Conservation (phyloP, 768 basidiomycete genomes). For the Mycena indigotica region DNA sequence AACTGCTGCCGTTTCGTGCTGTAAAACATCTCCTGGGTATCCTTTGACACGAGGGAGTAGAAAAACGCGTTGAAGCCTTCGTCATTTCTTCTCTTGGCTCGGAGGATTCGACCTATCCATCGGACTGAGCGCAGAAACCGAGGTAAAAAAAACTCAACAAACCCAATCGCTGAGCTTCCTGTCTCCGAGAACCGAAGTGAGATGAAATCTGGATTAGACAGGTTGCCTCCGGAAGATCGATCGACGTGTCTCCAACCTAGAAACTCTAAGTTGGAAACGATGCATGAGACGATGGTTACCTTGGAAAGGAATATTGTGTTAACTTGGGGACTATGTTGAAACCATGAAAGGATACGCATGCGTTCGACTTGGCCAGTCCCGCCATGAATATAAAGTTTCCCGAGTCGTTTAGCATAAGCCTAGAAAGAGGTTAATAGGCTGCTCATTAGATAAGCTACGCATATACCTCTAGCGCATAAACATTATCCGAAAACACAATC, state of each 20-base stretch:
- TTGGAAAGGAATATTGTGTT: constrained; percentile 99
- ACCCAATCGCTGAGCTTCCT: constrained; percentile 97
- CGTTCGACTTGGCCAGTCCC: constrained; percentile 93
- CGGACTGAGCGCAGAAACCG: neutral
- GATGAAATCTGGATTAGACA: constrained; percentile 99
- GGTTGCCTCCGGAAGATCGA: constrained; percentile 98
- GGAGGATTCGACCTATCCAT: constrained; percentile 82
- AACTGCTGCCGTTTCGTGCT: constrained; percentile 99
- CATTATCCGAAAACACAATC: constrained; percentile 99
- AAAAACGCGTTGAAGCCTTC: constrained; percentile 99
- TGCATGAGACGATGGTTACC: constrained; percentile 47
- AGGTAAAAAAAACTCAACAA: neutral
- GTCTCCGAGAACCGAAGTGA: constrained; percentile 96
- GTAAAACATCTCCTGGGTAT: constrained; percentile 99
- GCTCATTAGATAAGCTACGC: constrained; percentile 3
- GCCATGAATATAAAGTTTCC: constrained; percentile 95
- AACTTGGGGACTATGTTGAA: constrained; percentile 92
- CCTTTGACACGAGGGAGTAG: constrained; percentile 98
- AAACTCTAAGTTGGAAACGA: too few relatives aligned
- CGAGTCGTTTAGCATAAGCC: constrained; percentile 92
- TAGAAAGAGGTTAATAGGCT: too few relatives aligned
- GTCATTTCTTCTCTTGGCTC: constrained; percentile 96
- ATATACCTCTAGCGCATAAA: constrained; percentile 89
- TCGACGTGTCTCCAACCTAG: constrained; percentile 96
- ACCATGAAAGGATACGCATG: constrained; percentile 91